Percentiles rank a stretch among this genome's conserved stretches.
These are phyloP conservation scores for Phytophthora fragariaefolia DNA, from an alignment of 352 stramenopile genomes.

Conservation along the genomic window DNA sequence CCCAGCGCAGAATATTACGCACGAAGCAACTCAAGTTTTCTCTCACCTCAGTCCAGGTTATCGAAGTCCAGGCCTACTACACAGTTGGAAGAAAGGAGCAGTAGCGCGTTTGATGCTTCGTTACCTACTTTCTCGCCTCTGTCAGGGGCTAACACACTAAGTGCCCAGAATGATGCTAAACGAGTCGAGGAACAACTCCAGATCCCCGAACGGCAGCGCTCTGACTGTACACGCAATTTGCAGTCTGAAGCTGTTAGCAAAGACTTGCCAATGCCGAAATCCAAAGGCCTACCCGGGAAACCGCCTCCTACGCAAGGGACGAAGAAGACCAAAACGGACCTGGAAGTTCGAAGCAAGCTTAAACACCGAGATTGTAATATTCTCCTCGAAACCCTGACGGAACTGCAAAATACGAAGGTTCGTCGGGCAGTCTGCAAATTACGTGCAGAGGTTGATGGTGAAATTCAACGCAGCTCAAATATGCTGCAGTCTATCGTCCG, in stretches of 20 bases:
- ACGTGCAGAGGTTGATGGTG: slow-evolving; percentile 18
- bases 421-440: slow-evolving; percentile 16
- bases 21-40: slow-evolving; percentile 13
- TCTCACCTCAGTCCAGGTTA: neutral
- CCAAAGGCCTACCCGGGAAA: neutral
- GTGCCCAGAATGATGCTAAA: slow-evolving; percentile 7
- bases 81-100: neutral
- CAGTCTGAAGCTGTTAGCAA: slow-evolving; percentile 2
- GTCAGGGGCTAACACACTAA: neutral
- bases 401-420: slow-evolving; percentile 30
- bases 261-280: neutral
- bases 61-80: neutral
- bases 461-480: slow-evolving; percentile 26
- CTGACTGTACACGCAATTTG: slow-evolving; percentile 21
- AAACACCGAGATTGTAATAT: slow-evolving; percentile 38
- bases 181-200: slow-evolving; percentile 6
- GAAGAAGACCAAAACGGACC: neutral
- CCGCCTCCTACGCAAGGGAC: too few species aligned
- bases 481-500: slow-evolving; percentile 30
- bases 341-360: neutral
- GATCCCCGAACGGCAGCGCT: neutral
- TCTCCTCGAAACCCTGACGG: slow-evolving; percentile 36
- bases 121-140: neutral
- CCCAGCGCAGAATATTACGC: neutral
- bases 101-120: too few species aligned